Conservation (phyloP, 352 stramenopile species). For the Phytophthora pluvialis region DNA sequence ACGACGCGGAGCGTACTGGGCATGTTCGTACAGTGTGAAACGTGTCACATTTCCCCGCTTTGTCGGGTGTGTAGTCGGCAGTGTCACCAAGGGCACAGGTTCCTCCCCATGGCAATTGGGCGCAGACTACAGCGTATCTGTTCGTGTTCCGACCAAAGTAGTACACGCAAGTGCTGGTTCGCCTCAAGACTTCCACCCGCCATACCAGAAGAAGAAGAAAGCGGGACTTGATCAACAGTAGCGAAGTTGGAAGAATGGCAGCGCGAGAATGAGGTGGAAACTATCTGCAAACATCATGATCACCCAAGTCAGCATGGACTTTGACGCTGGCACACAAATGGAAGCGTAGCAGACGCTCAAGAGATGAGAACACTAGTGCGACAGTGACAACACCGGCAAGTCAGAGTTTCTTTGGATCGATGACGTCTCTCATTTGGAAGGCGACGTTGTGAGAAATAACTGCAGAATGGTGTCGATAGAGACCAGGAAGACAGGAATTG, state of each 20-base stretch:
- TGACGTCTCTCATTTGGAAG: too few relatives aligned
- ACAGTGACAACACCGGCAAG: too few relatives aligned
- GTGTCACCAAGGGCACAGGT: conserved; percentile 53
- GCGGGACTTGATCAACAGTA: too few relatives aligned
- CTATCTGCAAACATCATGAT: too few relatives aligned
- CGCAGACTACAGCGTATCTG: conserved; percentile 12
- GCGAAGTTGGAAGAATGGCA: too few relatives aligned
- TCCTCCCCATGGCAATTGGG: conserved; percentile 31
- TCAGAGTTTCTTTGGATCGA: too few relatives aligned
- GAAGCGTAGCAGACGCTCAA: too few relatives aligned
- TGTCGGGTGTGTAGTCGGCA: conserved; percentile 57
- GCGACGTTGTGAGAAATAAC: neutral
- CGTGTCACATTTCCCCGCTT: conserved; percentile 46
- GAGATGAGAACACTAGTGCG: too few relatives aligned
- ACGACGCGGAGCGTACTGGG: conserved; percentile 35
- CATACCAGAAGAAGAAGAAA: conserved; percentile 21
- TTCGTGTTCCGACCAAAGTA: conserved; percentile 10
- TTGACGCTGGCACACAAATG: too few relatives aligned
- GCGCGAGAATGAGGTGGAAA: too few relatives aligned
- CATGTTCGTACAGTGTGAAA: conserved; percentile 56
- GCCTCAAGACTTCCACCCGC: conserved; percentile 6
- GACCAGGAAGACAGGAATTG: neutral
- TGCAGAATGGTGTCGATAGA: too few relatives aligned
- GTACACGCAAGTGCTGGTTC: conserved; percentile 12
- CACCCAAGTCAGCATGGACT: too few relatives aligned